Conservation (phyloP, 805 yeast species). For the Ascoidea tarda region DNA sequence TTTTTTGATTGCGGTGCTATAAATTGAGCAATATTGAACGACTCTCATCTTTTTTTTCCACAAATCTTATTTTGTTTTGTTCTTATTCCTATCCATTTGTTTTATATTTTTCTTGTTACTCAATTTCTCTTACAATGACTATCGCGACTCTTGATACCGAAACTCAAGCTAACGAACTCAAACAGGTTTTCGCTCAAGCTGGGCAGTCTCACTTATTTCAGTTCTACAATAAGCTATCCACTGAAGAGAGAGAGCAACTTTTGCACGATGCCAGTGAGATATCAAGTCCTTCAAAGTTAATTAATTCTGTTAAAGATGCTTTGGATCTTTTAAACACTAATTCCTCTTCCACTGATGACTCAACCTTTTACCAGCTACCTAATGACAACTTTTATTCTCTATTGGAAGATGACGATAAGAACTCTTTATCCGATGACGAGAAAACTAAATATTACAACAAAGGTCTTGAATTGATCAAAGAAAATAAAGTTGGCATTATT, state of each 20-base stretch:
- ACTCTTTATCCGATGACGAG: conserved; percentile 17
- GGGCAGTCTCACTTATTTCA: conserved; percentile 40
- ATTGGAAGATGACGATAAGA: conserved; percentile 18
- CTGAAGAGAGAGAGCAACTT: conserved; percentile 22
- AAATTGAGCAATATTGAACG: no score
- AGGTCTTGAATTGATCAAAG: conserved; percentile 58
- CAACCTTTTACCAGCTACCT: conserved; percentile 36
- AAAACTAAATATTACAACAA: conserved; percentile 24
- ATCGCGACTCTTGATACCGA: no score
- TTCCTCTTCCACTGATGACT: conserved; percentile 11
- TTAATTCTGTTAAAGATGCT: conserved; percentile 24
- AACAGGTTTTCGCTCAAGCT: conserved; percentile 25
- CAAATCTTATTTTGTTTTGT: no score
- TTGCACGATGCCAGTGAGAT: conserved; percentile 23
- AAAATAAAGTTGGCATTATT: conserved; percentile 73
- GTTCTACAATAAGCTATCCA: conserved; percentile 26
- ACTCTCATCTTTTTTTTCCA: no score
- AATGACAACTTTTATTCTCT: conserved; percentile 32
- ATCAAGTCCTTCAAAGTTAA: conserved; percentile 14
- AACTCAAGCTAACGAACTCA: conserved; percentile 6
- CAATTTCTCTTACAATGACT: no score
- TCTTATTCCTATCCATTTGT: no score
- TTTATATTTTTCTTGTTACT: no score
- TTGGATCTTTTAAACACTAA: conserved; percentile 26
- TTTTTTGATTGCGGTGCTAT: no score